phyloP scores from a whole-genome alignment of 2,329 filamentous ascomycete genomes.

The Paraphaeosphaeria sporulosa region DNA sequence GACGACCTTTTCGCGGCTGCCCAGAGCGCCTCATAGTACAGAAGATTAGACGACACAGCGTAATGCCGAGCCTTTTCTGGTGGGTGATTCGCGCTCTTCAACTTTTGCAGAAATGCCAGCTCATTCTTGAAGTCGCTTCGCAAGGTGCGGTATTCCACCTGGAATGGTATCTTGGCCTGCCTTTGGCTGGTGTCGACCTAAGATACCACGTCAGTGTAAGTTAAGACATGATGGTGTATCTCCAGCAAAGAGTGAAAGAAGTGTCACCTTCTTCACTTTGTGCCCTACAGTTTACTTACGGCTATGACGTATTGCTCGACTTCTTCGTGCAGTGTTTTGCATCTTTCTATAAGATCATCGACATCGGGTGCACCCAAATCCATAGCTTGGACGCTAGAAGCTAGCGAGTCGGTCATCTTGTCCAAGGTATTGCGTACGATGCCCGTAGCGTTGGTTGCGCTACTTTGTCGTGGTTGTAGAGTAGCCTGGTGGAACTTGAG shows the following conservation, averaged over 20 bases:
- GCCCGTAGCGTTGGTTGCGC: not conserved
- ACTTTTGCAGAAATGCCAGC: constrained; percentile 41
- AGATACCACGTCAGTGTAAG: too few relatives aligned
- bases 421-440: not conserved
- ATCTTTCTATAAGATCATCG: constrained; percentile 47
- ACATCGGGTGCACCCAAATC: constrained; percentile 24
- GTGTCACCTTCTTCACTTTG: too few relatives aligned
- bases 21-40: constrained; percentile 72
- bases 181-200: constrained; percentile 38
- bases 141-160: constrained; percentile 45
- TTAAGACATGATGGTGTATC: too few relatives aligned
- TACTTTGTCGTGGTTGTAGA: not conserved
- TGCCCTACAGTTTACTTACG: not conserved
- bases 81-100: constrained; percentile 31
- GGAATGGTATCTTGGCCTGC: constrained; percentile 43
- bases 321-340: constrained; percentile 49
- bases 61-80: constrained; percentile 57
- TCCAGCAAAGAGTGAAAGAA: too few relatives aligned
- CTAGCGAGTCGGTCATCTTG: constrained; percentile 16
- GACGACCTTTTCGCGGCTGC: constrained; percentile 64
- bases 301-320: constrained; percentile 51
- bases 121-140: constrained; percentile 48
- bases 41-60: constrained; percentile 70
- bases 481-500: not conserved
- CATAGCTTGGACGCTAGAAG: constrained; percentile 11